phyloP scores from a whole-genome alignment of 345 rosid species.

The Aethionema arabicum region DNA sequence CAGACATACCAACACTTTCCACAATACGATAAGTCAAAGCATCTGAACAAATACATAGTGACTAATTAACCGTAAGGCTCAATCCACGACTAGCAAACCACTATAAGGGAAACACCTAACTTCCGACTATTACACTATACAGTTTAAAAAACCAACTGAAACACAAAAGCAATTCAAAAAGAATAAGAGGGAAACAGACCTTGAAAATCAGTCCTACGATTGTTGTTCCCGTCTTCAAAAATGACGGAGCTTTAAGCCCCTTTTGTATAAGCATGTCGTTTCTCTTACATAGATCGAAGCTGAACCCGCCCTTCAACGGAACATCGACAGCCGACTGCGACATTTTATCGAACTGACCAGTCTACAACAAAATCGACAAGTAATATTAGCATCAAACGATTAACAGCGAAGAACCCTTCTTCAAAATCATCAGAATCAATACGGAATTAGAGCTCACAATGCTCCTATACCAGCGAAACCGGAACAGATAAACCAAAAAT shows the following conservation, averaged over 20 bases:
- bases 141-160: too few species aligned
- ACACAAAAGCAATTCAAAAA: too few species aligned
- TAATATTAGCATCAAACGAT: slow-evolving; percentile 1
- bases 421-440: neutral
- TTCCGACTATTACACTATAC: neutral
- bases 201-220: slow-evolving; percentile 86
- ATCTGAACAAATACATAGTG: neutral
- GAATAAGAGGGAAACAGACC: slow-evolving; percentile 39
- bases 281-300: slow-evolving; percentile 87
- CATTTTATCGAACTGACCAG: slow-evolving; percentile 41
- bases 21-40: neutral
- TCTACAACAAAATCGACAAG: slow-evolving; percentile 19
- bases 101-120: neutral
- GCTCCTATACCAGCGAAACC: neutral
- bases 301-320: slow-evolving; percentile 75
- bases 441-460: neutral
- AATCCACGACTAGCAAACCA: neutral
- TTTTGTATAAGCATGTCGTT: slow-evolving; percentile 72
- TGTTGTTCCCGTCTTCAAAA: slow-evolving; percentile 89
- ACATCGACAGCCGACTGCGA: slow-evolving; percentile 51
- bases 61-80: too few species aligned
- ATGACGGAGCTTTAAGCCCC: slow-evolving; percentile 70
- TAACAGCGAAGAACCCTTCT: neutral
- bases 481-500: neutral
- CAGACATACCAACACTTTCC: neutral